These are phyloP conservation scores for Chloranthus sessilifolius DNA, from an alignment of 164 flowering plant genomes.

Conservation along the genomic window DNA sequence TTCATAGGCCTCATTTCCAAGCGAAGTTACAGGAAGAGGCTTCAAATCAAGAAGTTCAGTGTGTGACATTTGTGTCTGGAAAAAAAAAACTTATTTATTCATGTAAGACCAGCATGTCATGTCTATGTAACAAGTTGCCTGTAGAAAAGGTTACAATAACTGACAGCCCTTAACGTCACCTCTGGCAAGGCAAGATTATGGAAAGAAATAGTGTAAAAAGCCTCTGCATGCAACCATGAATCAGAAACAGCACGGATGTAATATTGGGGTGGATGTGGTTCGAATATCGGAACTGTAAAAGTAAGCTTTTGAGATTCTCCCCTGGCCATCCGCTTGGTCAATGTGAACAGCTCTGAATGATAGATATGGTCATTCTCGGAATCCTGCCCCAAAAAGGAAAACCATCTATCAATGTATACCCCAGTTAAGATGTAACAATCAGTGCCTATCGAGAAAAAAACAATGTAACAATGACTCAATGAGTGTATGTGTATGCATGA, in stretches of 20 bases:
- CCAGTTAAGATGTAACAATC: background rate
- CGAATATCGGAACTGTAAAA: conserved; percentile 94
- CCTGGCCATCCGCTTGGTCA: conserved; percentile 78
- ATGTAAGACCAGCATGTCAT: no score
- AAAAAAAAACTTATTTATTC: conserved; percentile 6
- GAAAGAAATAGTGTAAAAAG: conserved; percentile 78
- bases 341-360: conserved; percentile 87
- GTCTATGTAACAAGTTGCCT: background rate
- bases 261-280: conserved; percentile 99
- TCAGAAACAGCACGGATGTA: conserved; percentile 93
- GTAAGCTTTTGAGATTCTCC: conserved; percentile 88
- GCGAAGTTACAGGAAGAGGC: conserved; percentile 87
- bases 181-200: conserved; percentile 88
- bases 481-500: no score
- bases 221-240: conserved; percentile 90
- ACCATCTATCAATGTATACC: conserved; percentile 3
- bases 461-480: no score
- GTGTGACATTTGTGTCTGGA: conserved; percentile 74
- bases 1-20: conserved; percentile 65
- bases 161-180: conserved; percentile 31
- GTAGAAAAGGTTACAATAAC: background rate
- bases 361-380: conserved; percentile 94
- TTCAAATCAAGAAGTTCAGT: conserved; percentile 94
- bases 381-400: conserved; percentile 47
- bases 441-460: no score